Evolutionary conservation across 306 rosid species (phyloP), one percentile per base, ranked within the genome.

Genomic region (Sicyos edulis): DNA sequence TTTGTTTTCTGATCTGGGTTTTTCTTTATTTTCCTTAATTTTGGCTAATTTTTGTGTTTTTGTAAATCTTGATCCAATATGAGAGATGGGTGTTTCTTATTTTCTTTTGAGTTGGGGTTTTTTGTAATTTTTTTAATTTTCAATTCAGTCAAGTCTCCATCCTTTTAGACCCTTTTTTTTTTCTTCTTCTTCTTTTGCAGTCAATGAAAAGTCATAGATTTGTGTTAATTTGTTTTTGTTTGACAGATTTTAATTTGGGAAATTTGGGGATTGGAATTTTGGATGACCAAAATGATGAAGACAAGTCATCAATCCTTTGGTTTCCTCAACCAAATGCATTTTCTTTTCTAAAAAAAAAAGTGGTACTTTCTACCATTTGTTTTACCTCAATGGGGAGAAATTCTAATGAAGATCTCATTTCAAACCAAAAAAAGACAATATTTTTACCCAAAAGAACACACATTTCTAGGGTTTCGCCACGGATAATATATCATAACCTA

Each of bases 81-180:
- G 52, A 7, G 17, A 7, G 66, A 32, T 32, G 37, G 37, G 37
- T 32, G 37, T 32, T 32, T 32, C 29, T 26, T 26, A 26, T 26
- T 26, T 26, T 26, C 29, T 26, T 26, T 26, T 26, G 29, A 26
- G 29, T 26, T 26, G 29, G 29, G 29, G 29, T 26, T 26, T 26
- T 26, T 26, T 26, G 1, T 26, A 1, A 1, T 26, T 26, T 26
- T 26, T 26, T 26, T 79, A 60, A 24, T 82, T 82, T 70, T 73
- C 17, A 67, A 47, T 75, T 67, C 51, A 69, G 96, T 88, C 85
- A 87, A 54, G 96, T 90, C 96, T 86, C 90, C 86, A 88, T 90
- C 88, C 5, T 42, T 58, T 56, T 66, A 81, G 87, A 81, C 86
- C 73, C 74, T 78, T 37, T 5, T 56, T 77, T 82, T 74, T 37